Evolutionary conservation across 1,139 yeast genomes (phyloP), one percentile per base, ranked within the genome.

Genomic region (Suhomyces terraborum): DNA sequence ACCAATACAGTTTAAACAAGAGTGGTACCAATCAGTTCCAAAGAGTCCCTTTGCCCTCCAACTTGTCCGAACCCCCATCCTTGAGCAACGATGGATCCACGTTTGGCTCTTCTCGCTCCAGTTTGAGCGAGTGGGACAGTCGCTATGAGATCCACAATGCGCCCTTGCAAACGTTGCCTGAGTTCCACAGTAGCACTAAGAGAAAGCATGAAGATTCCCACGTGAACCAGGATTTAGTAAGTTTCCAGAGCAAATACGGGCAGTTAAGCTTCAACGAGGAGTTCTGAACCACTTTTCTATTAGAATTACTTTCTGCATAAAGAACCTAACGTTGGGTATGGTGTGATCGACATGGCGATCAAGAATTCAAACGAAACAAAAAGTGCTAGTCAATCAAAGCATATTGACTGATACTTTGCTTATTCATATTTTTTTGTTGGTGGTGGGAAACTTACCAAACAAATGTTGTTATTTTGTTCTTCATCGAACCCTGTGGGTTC

Each of bases 31-130:
- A 19, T 13, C 41, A 28, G 40, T 48, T 46, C 43, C 55, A 64
- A 46, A 69, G 88, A 53, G 75, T 74, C 3, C 82, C 84, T 1
- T 61, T 83, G 40, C 88, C 88, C 3, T 47, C 61, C 7, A 68
- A 67, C 45, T 54, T 67, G 47, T 49, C 43, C n/a, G 59, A 58
- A 43, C 77, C 76, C 6, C 77, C 77, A 3, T 52, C 66, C 2
- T 63, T 72, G 50, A 58, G 69, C 32, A 67, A 55, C 28, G 54
- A 51, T 5, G 75, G 69, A 8, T 70, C 77, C 18, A 75, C 78
- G 1, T 54, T 63, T 33, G 76, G 60, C 45, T 69, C 69, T 40
- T 72, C 46, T 2, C 32, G 62, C 43, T 75, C 72, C 48, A 64
- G 66, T 52, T 66, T 79, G 36, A 71, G 69, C 44, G 77, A 73